A percentile compares a stretch with the other conserved stretches of the same genome.
Conservation (phyloP, 805 yeast species). For the Sungouiozyma ichnusensis region DNA sequence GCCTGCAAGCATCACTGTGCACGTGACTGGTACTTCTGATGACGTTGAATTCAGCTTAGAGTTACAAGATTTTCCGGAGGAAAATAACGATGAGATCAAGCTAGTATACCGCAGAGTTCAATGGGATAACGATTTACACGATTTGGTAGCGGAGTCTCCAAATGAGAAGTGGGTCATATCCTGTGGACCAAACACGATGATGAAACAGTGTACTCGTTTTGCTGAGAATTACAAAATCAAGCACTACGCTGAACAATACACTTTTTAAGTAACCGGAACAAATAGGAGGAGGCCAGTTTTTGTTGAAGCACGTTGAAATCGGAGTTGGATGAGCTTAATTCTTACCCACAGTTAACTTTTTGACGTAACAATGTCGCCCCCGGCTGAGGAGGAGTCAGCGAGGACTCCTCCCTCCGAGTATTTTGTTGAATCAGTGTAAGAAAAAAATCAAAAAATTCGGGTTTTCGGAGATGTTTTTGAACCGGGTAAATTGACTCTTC, state of each 20-base stretch:
- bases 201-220: constrained; percentile 13
- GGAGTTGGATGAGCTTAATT: no score
- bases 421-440: no score
- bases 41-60: neutral
- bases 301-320: no score
- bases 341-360: no score
- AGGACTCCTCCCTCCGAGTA: no score
- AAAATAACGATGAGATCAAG: neutral
- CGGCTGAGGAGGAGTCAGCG: no score
- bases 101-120: constrained; percentile 11
- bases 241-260: constrained; percentile 17
- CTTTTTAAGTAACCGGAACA: constrained; percentile 6
- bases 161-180: constrained; percentile 20
- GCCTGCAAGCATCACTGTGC: neutral
- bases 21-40: neutral
- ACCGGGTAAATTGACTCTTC: no score
- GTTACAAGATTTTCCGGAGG: neutral
- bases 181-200: constrained; percentile 24
- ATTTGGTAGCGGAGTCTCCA: constrained; percentile 12
- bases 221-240: constrained; percentile 14
- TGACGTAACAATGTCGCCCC: no score
- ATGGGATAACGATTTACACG: constrained; percentile 20
- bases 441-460: no score
- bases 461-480: no score
- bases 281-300: no score